A percentile compares a stretch with the other conserved stretches of the same genome.
These are phyloP conservation scores for Cladosporium sp. DNA, from an alignment of 2,329 filamentous ascomycete genomes.

Conservation along the genomic window DNA sequence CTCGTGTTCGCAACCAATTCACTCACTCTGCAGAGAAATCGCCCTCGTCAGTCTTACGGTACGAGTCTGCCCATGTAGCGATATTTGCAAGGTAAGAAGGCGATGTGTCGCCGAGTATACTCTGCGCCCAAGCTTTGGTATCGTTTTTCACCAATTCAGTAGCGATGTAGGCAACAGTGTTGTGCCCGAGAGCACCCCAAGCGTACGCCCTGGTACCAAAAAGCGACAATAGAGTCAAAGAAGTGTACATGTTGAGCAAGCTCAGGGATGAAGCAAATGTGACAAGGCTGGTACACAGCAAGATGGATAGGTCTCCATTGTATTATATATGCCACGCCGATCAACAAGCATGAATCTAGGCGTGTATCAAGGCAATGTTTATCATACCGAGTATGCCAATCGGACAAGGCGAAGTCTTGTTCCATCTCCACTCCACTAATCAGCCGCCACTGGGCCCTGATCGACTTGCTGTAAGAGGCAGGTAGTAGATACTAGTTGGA, in stretches of 20 bases:
- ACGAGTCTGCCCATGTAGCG: slow-evolving; percentile 58
- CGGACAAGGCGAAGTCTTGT: neutral
- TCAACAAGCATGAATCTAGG: neutral
- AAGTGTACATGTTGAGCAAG: slow-evolving; percentile 6
- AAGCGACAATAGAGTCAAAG: slow-evolving; percentile 24
- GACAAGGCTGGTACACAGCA: no score
- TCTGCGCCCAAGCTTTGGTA: slow-evolving; percentile 49
- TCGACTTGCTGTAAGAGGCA: slow-evolving; percentile 13
- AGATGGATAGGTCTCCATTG: neutral
- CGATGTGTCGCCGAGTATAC: slow-evolving; percentile 46
- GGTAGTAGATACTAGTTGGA: neutral
- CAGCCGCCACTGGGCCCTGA: slow-evolving; percentile 8
- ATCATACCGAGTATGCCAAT: neutral
- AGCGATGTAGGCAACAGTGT: slow-evolving; percentile 58
- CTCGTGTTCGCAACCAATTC: neutral
- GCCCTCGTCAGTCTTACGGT: slow-evolving; percentile 52
- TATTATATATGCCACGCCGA: neutral
- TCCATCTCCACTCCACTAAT: slow-evolving; percentile 4
- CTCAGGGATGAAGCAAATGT: neutral
- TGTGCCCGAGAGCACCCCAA: slow-evolving; percentile 58
- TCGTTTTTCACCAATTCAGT: slow-evolving; percentile 49
- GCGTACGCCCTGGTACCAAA: slow-evolving; percentile 33
- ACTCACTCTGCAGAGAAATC: slow-evolving; percentile 43
- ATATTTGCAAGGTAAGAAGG: slow-evolving; percentile 52
- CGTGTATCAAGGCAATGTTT: neutral